Evolutionary conservation across 1,139 yeast genomes (phyloP).

Genomic region (Pneumocystis canis): DNA sequence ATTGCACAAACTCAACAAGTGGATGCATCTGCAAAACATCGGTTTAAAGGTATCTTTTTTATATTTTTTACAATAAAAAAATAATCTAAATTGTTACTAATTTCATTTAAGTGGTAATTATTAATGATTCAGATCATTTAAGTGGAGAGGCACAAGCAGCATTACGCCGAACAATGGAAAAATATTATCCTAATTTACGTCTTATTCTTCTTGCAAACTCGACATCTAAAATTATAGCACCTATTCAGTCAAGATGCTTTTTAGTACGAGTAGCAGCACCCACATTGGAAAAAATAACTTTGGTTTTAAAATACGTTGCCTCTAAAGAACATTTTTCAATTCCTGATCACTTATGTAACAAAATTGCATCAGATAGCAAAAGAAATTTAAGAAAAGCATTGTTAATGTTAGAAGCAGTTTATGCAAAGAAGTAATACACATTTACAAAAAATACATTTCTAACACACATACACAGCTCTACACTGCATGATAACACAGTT

Average conservation of each 20-base stretch:
- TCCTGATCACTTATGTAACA: conserved; percentile 32
- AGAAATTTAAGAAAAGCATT: conserved; percentile 69
- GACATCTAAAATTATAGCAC: conserved; percentile 81
- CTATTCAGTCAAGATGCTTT: conserved; percentile 84
- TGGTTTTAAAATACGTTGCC: conserved; percentile 43
- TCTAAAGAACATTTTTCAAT: conserved; percentile 40
- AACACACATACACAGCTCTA: conserved; percentile 25
- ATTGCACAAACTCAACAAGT: conserved; percentile 92
- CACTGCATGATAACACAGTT: conserved; percentile 22
- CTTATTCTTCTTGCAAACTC: conserved; percentile 74
- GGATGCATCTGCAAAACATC: conserved; percentile 55
- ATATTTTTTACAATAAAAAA: background rate
- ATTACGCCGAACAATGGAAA: conserved; percentile 92
- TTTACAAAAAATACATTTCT: background rate
- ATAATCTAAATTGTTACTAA: background rate
- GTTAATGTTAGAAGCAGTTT: conserved; percentile 68
- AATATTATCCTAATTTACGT: conserved; percentile 76
- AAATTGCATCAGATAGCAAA: conserved; percentile 42
- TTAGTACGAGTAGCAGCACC: conserved; percentile 82
- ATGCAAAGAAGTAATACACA: conserved; percentile 39
- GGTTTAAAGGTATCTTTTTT: conserved; percentile 41
- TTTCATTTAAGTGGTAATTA: conserved; percentile 46
- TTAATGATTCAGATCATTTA: conserved; percentile 85
- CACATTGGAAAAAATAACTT: conserved; percentile 37
- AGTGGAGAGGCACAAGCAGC: conserved; percentile 97